A percentile compares a stretch with the other conserved stretches of the same genome.
These are phyloP conservation scores for Hypomontagnella monticulosa DNA, from an alignment of 495 filamentous ascomycete genomes.

Conservation along the genomic window DNA sequence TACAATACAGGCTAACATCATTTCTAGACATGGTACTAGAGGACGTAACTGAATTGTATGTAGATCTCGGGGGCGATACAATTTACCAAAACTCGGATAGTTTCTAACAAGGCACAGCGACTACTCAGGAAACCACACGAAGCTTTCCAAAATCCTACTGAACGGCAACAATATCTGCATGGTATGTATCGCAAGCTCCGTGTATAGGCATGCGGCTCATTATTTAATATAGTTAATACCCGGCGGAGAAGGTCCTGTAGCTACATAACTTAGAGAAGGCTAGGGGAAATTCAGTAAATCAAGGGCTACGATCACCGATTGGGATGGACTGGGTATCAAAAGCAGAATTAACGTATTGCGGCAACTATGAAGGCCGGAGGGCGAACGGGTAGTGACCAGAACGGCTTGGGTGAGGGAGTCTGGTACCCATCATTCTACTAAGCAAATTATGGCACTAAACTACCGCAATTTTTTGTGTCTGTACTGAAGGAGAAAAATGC, in stretches of 20 bases:
- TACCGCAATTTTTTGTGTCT: background rate
- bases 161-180: slow-evolving; percentile 99
- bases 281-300: background rate
- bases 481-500: slow-evolving; percentile 5
- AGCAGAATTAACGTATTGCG: background rate
- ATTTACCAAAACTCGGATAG: background rate
- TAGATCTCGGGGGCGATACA: slow-evolving; percentile 5
- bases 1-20: slow-evolving; percentile 18
- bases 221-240: slow-evolving; percentile 74
- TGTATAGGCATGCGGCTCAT: slow-evolving; percentile 7
- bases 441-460: slow-evolving; percentile 12
- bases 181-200: slow-evolving; percentile 61
- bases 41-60: slow-evolving; percentile 97
- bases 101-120: slow-evolving; percentile 67
- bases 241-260: slow-evolving; percentile 79
- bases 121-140: slow-evolving; percentile 83
- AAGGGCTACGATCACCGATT: background rate
- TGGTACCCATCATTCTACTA: slow-evolving; percentile 3
- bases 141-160: slow-evolving; percentile 92
- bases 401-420: slow-evolving; percentile 6
- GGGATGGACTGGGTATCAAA: background rate
- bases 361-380: slow-evolving; percentile 2
- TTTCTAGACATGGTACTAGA: slow-evolving; percentile 93
- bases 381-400: background rate
- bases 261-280: slow-evolving; percentile 15